A percentile compares a stretch with the other conserved stretches of the same genome.
Evolutionary conservation across 345 rosid species (phyloP).

Genomic region (Gossypium sturtianum): DNA sequence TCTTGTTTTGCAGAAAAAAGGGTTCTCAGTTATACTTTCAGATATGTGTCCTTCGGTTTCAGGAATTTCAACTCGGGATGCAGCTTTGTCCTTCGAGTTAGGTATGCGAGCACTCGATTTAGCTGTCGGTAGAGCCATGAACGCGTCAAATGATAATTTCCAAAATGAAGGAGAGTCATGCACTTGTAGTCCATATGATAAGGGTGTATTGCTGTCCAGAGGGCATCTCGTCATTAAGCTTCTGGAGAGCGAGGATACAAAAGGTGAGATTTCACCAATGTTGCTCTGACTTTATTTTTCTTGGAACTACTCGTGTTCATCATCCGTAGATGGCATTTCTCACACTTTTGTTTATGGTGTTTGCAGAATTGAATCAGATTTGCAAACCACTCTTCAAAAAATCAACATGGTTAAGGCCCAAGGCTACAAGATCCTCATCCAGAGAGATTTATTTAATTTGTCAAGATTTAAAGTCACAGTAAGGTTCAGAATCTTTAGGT

Average conservation of each 20-base stretch:
- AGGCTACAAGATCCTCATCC: conserved; percentile 90
- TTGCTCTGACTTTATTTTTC: neutral
- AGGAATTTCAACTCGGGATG: conserved; percentile 76
- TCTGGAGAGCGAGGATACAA: conserved; percentile 80
- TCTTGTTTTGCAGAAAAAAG: conserved; percentile 44
- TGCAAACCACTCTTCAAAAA: conserved; percentile 79
- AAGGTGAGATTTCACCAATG: conserved; percentile 39
- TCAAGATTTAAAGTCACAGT: conserved; percentile 39
- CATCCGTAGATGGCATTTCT: neutral
- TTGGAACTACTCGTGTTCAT: neutral
- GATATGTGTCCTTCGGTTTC: conserved; percentile 92
- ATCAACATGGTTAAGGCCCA: conserved; percentile 89
- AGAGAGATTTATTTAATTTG: conserved; percentile 89
- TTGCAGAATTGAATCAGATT: conserved; percentile 56
- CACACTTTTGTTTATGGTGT: neutral
- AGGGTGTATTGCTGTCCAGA: conserved; percentile 52
- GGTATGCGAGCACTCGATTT: conserved; percentile 88
- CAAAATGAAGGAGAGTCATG: conserved; percentile 9
- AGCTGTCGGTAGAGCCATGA: conserved; percentile 61
- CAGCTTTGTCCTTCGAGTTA: conserved; percentile 72
- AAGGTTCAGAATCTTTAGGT: neutral
- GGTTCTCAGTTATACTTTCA: conserved; percentile 76
- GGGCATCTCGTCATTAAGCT: conserved; percentile 88
- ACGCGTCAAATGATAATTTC: conserved; percentile 21
- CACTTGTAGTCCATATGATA: conserved; percentile 21